Evolutionary conservation across 2,329 filamentous ascomycete species (phyloP), one percentile per base, ranked within the genome.

Genomic region (Penicillium expansum): DNA sequence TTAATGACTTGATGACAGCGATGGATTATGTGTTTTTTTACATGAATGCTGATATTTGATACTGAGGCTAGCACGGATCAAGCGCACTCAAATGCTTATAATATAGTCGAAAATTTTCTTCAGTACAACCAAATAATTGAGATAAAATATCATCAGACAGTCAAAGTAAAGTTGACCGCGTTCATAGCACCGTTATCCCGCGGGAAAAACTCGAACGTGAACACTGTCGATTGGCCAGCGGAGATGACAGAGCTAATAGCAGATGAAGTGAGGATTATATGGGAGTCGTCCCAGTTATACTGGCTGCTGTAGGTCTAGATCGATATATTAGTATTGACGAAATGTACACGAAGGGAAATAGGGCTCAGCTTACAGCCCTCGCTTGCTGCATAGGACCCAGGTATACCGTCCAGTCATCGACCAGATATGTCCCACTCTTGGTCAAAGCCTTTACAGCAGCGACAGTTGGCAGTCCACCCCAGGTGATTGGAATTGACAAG

Each of bases 181-280:
- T 84, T 85, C 27, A 76, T 78, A 6, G 69, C 67, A 11, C 61
- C 61, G 48, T 61, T 61, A 33, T 79, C 77, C 14, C 83, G 71
- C 0, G 82, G 82, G 63, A 77, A 84, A 61, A 84, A 83, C 69
- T 85, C 83, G 58, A 84, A 78, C 0, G 76, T 82, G 53, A 85
- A 81, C 0, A 73, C 77, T 0, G 79, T 78, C 5, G 71, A 69
- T 64, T 78, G 69, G 0, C 76, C 78, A 1, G 76, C 74, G 4
- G 72, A 67, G 33, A 80, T 72, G 7, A 85, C 80, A 0, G 76
- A 76, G 47, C 78, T 71, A 37, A 84, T 66, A 0, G 78, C 78
- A 2, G 71, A 67, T 0, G 74, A 67, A 4, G 72, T 78, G n/a
- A 85, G 59, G 4, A 82, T 77, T 1, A 85, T 71, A 53, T 77